These are phyloP conservation scores for Talaromyces borbonicus DNA, from an alignment of 495 filamentous ascomycete species.

Conservation along the genomic window DNA sequence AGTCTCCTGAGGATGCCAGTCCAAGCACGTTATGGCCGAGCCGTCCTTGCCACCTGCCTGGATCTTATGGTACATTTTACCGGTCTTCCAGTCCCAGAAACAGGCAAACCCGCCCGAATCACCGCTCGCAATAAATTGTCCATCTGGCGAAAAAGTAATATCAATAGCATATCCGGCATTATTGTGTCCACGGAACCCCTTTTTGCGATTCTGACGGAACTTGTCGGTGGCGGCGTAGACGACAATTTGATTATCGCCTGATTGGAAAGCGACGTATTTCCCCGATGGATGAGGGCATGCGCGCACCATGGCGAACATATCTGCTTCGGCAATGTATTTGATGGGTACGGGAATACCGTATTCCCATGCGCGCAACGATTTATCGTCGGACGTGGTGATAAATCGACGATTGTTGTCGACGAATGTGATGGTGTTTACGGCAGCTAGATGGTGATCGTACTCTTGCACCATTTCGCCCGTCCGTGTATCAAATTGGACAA, in stretches of 20 bases:
- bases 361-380: conserved; percentile 92
- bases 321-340: conserved; percentile 85
- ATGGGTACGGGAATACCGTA: conserved; percentile 91
- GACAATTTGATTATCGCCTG: conserved; percentile 88
- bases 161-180: conserved; percentile 90
- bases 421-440: conserved; percentile 97
- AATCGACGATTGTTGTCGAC: conserved; percentile 91
- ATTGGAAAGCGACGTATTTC: conserved; percentile 90
- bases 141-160: conserved; percentile 79
- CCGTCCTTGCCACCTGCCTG: conserved; percentile 53
- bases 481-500: conserved; percentile 91
- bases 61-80: conserved; percentile 96
- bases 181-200: conserved; percentile 91
- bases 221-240: conserved; percentile 90
- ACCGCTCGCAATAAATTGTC: conserved; percentile 74
- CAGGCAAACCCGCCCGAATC: conserved; percentile 82
- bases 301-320: conserved; percentile 89
- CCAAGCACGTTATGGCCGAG: conserved; percentile 66
- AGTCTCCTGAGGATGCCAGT: conserved; percentile 94
- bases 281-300: conserved; percentile 74
- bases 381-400: conserved; percentile 96
- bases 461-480: conserved; percentile 82
- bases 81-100: conserved; percentile 99
- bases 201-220: conserved; percentile 95
- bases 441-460: conserved; percentile 94